Evolutionary conservation across 345 rosid genomes (phyloP), one percentile per base, ranked within the genome.

Genomic region (Acer saccharum): DNA sequence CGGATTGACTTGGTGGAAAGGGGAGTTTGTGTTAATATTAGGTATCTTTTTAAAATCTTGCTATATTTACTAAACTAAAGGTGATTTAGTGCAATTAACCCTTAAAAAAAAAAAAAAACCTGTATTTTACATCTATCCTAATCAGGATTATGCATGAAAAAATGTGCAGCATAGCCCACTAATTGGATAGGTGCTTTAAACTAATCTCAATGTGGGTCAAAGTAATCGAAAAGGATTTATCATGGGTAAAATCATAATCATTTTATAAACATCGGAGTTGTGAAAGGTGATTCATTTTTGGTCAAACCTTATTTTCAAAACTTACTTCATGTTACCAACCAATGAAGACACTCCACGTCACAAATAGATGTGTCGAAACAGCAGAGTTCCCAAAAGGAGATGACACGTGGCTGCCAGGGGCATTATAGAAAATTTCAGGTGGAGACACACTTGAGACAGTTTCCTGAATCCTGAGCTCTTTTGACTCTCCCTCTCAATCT

Each of bases 331-430:
- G 65, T 39, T 58, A 10, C 10, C 6, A 64, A 17, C 77, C 61
- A 63, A 73, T 73, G 14, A 11, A 0, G 4, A 3, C 2, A 9
- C 1, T 17, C 68, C 77, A 74, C 60, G 69, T 62, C n/a, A 44
- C 14, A 43, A 32, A 0, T 7, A 2, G 44, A 41, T 58, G 35
- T 39, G 0, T 14, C 16, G 16, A 8, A 2, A 52, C n/a, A 3
- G 48, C 6, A 10, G 35, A 72, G 76, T 60, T 57, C n/a, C 21
- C 69, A 18, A 18, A 35, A 48, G 0, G 1, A 7, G 61, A 43
- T 44, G 63, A 65, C 63, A 75, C 70, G 48, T 25, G 70, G 61
- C 12, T 64, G 7, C 14, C 21, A 8, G 17, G 71, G 77, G 70
- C 27, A 74, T 65, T 18, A 29, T 65, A 11, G 70, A 48, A 29